Percentiles rank a stretch among this genome's conserved stretches.
phyloP scores from a whole-genome alignment of 208 protist genomes.

The Acanthamoeba royreba region DNA sequence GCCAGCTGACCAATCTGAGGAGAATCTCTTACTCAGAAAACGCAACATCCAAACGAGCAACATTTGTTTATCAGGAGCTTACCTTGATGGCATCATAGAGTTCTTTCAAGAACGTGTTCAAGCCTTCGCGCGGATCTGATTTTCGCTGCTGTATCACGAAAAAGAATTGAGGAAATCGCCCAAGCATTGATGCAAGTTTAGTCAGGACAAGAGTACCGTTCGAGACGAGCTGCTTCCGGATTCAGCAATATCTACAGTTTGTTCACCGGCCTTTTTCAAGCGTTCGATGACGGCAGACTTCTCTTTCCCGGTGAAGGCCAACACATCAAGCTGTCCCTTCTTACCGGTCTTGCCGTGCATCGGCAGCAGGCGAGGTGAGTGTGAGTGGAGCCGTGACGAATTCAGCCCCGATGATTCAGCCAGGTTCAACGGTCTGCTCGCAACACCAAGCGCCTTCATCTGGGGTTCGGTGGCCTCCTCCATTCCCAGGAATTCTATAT shows the following conservation, averaged over 20 bases:
- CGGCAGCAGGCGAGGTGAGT: not conserved
- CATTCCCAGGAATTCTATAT: not conserved
- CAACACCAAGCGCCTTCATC: conserved; percentile 21
- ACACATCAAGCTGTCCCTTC: not conserved
- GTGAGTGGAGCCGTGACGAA: not conserved
- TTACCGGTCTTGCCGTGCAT: not conserved
- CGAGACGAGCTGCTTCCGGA: not conserved
- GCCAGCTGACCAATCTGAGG: conserved; percentile 33
- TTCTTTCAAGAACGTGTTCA: conserved; percentile 20
- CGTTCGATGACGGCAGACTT: conserved; percentile 3
- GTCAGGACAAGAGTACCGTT: not conserved
- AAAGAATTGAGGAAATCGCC: not conserved
- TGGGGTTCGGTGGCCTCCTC: conserved; percentile 34
- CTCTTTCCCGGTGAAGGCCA: conserved; percentile 9
- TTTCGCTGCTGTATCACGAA: not conserved
- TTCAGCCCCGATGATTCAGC: not conserved
- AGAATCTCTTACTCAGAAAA: no score
- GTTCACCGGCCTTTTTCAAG: not conserved
- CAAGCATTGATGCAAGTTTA: no score
- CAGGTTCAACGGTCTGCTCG: not conserved
- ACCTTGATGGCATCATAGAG: conserved; percentile 30
- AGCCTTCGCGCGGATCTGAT: not conserved
- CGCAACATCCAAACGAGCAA: no score
- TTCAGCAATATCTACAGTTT: not conserved
- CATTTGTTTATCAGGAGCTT: no score